Evolutionary conservation across 176 grass and related monocot species (phyloP), one percentile per base, ranked within the genome.

Genomic region (Eragrostis nindensis): DNA sequence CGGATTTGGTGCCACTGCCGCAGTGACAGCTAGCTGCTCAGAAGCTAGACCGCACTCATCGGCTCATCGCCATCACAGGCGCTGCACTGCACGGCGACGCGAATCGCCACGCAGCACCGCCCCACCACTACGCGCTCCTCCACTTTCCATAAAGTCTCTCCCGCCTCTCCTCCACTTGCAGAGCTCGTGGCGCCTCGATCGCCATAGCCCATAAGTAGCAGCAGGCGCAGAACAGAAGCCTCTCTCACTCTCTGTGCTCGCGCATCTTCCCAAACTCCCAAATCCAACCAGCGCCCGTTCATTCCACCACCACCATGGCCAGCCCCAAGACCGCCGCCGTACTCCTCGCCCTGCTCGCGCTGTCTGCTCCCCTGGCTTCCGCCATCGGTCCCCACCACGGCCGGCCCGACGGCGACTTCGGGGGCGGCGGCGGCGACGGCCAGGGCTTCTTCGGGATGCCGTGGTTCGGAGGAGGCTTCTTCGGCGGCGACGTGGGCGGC

Each of bases 401-500:
- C 15, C 47, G 15, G 14, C 16, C 25, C 44, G 27, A 71, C 24
- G 27, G 24, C 54, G 1, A 7, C 66, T 48, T 60, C 16, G 70
- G 38, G 11, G 59, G 22, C 14, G 71, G 16, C 5, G n/a, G 9
- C 3, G 30, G 41, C 14, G 71, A 12, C 5, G n/a, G 9, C 3
- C 24, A 29, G 1, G 78, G 38, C 18, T 44, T 76, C 60, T 66
- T 84, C 60, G 75, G 63, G 75, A 68, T 80, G 11, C 73, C 88
- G 22, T 39, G 29, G 62, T 87, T 84, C 74, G 70, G 65, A 4
- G 73, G 77, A 16, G 76, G 80, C 38, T 76, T 50, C 21, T 76
- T 40, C 24, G 24, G 57, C 9, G 22, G 24, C 0, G 57, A 21
- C 8, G 55, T 7, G 2, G 45, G 45, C 32, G 32, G 32, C 32